Percentiles rank a stretch among this genome's conserved stretches.
Conservation (phyloP, 202 grass and related monocot species). For the Schoenoplectus triqueter region DNA sequence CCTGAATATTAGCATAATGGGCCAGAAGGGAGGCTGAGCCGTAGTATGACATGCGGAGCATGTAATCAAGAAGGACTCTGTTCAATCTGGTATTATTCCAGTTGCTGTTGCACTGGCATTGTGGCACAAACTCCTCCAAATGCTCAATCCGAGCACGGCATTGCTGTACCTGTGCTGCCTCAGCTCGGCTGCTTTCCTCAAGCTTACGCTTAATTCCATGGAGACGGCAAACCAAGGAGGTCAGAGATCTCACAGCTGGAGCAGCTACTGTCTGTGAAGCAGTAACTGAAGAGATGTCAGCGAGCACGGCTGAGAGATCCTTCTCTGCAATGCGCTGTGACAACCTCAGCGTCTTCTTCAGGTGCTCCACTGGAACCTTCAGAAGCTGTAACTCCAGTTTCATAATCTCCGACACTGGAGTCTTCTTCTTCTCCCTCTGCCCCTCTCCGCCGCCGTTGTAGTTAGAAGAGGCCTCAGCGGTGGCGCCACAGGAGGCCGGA, state of each 20-base stretch:
- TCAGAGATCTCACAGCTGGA: conserved; percentile 63
- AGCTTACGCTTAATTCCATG: conserved; percentile 98
- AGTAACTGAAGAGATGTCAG: conserved; percentile 49
- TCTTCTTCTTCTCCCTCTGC: conserved; percentile 45
- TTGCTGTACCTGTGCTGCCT: conserved; percentile 77
- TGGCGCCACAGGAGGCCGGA: conserved; percentile 23
- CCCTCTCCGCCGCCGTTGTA: background rate
- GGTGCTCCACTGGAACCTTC: conserved; percentile 81
- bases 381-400: conserved; percentile 87
- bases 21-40: conserved; percentile 64
- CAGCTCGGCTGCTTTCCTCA: conserved; percentile 61
- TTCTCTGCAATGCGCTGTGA: conserved; percentile 78
- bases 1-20: conserved; percentile 68
- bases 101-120: conserved; percentile 54
- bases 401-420: conserved; percentile 63
- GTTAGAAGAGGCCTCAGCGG: conserved; percentile 21
- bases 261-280: background rate
- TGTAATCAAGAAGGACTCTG: conserved; percentile 92
- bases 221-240: conserved; percentile 87
- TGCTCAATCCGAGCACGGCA: conserved; percentile 79
- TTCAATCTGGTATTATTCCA: conserved; percentile 74
- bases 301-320: conserved; percentile 73
- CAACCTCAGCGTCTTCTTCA: conserved; percentile 69
- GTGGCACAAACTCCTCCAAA: conserved; percentile 48
- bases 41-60: conserved; percentile 96